Conservation (phyloP, 352 stramenopile species). For the Hyaloperonospora brassicae region DNA sequence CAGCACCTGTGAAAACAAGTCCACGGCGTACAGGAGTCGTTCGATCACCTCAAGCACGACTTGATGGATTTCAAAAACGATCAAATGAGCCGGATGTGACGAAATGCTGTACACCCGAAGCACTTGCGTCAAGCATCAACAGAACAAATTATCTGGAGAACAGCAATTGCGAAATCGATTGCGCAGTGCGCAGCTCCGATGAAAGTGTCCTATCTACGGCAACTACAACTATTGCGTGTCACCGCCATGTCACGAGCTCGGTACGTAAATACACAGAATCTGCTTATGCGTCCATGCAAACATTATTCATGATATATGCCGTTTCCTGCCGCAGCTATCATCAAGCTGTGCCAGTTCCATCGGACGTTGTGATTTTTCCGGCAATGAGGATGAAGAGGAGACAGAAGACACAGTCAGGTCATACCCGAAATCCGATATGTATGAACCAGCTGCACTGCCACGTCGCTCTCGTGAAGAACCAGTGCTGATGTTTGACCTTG, state of each 20-base stretch:
- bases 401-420: conserved; percentile 27
- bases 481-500: conserved; percentile 13
- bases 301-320: conserved; percentile 4
- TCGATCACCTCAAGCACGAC: conserved; percentile 33
- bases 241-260: conserved; percentile 49
- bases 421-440: conserved; percentile 34
- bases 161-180: conserved; percentile 13
- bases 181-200: conserved; percentile 31
- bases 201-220: conserved; percentile 59
- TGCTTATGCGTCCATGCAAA: neutral
- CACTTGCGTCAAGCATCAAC: conserved; percentile 11
- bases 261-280: conserved; percentile 26
- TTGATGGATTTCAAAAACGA: conserved; percentile 28
- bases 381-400: conserved; percentile 48
- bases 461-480: conserved; percentile 22
- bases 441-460: conserved; percentile 22
- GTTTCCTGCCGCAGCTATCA: conserved; percentile 13
- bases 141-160: conserved; percentile 3
- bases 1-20: too few species aligned
- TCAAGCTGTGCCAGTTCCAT: conserved; percentile 29
- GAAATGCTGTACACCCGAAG: conserved; percentile 11
- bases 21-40: conserved; percentile 37
- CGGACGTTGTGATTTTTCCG: conserved; percentile 44
- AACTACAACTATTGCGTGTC: conserved; percentile 41
- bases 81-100: conserved; percentile 2